phyloP scores from a whole-genome alignment of 768 basidiomycete species.

The Infundibulicybe gibba region DNA sequence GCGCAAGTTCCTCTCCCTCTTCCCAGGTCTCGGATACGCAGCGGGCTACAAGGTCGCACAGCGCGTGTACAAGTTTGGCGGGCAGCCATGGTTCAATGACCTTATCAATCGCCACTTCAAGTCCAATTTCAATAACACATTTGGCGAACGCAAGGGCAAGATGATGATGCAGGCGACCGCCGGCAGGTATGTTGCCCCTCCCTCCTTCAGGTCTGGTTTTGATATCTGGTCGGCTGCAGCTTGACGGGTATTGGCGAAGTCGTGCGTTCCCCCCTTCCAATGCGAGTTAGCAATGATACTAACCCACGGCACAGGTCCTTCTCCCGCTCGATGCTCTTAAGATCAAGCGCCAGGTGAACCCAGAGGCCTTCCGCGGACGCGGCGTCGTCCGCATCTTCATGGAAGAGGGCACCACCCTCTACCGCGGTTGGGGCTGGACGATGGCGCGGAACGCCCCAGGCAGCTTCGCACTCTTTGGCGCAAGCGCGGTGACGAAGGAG shows the following conservation, averaged over 20 bases:
- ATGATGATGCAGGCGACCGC: conserved; percentile 94
- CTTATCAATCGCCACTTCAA: conserved; percentile 81
- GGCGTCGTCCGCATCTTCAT: conserved; percentile 85
- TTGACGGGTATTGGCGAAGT: conserved; percentile 93
- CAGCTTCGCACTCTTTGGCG: conserved; percentile 94
- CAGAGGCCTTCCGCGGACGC: conserved; percentile 95
- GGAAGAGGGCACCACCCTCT: conserved; percentile 90
- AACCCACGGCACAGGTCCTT: conserved; percentile 53
- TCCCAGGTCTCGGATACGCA: conserved; percentile 97
- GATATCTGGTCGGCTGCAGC: conserved; percentile 26
- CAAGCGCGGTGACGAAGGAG: conserved; percentile 92
- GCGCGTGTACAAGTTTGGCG: conserved; percentile 96
- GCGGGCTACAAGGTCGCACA: conserved; percentile 97
- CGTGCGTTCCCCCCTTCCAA: conserved; percentile 36
- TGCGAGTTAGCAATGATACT: background rate
- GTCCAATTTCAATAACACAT: conserved; percentile 72
- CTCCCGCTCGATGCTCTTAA: conserved; percentile 95
- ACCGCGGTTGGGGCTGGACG: conserved; percentile 99
- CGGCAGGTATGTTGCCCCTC: conserved; percentile 61
- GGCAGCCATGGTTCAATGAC: conserved; percentile 98
- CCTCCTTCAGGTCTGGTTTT: background rate
- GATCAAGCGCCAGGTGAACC: conserved; percentile 98
- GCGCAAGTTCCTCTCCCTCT: conserved; percentile 83
- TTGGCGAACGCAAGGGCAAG: conserved; percentile 94
- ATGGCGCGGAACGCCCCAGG: conserved; percentile 97